These are phyloP conservation scores for Apiotrichum akiyoshidainum DNA, from an alignment of 1,284 basidiomycete species.

Conservation along the genomic window DNA sequence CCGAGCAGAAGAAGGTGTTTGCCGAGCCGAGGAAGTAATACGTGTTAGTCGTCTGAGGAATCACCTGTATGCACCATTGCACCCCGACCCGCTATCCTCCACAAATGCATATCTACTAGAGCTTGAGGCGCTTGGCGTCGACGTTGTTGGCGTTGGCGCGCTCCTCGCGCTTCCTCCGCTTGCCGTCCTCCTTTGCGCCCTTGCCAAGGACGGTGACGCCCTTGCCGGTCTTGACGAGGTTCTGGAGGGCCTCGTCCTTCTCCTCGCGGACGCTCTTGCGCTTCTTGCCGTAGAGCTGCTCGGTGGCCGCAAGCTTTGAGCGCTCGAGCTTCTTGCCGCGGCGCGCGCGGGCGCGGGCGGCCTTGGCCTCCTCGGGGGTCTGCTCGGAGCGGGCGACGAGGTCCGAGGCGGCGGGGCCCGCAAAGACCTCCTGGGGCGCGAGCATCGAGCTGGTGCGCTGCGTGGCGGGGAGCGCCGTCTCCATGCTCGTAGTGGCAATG, in stretches of 20 bases:
- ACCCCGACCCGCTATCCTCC: too few species aligned
- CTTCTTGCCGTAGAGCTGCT: slow-evolving; percentile 62
- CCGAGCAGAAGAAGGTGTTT: slow-evolving; percentile 63
- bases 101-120: slow-evolving; percentile 19
- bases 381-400: slow-evolving; percentile 71
- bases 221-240: slow-evolving; percentile 75
- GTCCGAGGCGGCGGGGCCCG: slow-evolving; percentile 57
- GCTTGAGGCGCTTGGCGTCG: slow-evolving; percentile 44
- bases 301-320: slow-evolving; percentile 65
- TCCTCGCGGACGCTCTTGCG: slow-evolving; percentile 63
- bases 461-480: slow-evolving; percentile 83
- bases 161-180: slow-evolving; percentile 36
- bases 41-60: neutral
- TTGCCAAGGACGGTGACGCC: slow-evolving; percentile 82
- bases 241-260: slow-evolving; percentile 74
- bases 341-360: slow-evolving; percentile 66
- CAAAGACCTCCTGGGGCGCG: slow-evolving; percentile 89
- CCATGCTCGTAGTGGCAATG: slow-evolving; percentile 76
- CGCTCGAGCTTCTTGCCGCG: slow-evolving; percentile 71
- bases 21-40: slow-evolving; percentile 1
- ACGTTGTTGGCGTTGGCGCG: slow-evolving; percentile 16
- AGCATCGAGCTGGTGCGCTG: slow-evolving; percentile 74
- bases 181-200: slow-evolving; percentile 49
- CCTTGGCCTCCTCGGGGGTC: slow-evolving; percentile 78
- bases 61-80: neutral